Percentiles rank a stretch among this genome's conserved stretches.
Evolutionary conservation across 2,329 filamentous ascomycete species (phyloP).

Genomic region (Botrytis deweyae): DNA sequence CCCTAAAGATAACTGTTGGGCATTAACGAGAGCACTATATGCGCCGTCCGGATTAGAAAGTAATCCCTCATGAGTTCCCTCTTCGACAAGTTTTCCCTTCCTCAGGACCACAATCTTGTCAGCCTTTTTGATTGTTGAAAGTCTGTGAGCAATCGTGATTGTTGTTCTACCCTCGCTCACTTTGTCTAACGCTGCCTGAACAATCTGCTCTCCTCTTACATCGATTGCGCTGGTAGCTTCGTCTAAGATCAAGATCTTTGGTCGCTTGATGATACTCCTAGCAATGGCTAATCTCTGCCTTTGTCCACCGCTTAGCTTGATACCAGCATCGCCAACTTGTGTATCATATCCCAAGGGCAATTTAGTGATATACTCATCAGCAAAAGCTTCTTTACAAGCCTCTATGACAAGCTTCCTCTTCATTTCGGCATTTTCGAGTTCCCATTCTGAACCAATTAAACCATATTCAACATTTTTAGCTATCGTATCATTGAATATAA

Average conservation of each 20-base stretch:
- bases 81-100: conserved; percentile 68
- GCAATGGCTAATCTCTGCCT: conserved; percentile 72
- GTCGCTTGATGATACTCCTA: conserved; percentile 69
- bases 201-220: conserved; percentile 50
- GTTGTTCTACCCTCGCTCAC: conserved; percentile 67
- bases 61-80: conserved; percentile 73
- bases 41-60: conserved; percentile 57
- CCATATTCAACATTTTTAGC: conserved; percentile 62
- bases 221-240: conserved; percentile 59
- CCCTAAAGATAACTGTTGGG: conserved; percentile 46
- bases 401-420: conserved; percentile 60
- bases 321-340: conserved; percentile 72
- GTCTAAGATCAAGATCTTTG: conserved; percentile 68
- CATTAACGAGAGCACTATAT: conserved; percentile 66
- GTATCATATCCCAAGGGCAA: conserved; percentile 69
- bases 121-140: conserved; percentile 80
- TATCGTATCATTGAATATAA: conserved; percentile 66
- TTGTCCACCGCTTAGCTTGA: conserved; percentile 77
- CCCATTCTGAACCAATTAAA: conserved; percentile 52
- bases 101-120: conserved; percentile 76
- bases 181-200: conserved; percentile 55
- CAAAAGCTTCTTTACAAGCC: conserved; percentile 66
- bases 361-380: conserved; percentile 65
- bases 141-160: conserved; percentile 87
- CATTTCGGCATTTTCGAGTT: conserved; percentile 52